A percentile compares a stretch with the other conserved stretches of the same genome.
Conservation (phyloP, 257 asterid genomes). For the Henckelia pumila region DNA sequence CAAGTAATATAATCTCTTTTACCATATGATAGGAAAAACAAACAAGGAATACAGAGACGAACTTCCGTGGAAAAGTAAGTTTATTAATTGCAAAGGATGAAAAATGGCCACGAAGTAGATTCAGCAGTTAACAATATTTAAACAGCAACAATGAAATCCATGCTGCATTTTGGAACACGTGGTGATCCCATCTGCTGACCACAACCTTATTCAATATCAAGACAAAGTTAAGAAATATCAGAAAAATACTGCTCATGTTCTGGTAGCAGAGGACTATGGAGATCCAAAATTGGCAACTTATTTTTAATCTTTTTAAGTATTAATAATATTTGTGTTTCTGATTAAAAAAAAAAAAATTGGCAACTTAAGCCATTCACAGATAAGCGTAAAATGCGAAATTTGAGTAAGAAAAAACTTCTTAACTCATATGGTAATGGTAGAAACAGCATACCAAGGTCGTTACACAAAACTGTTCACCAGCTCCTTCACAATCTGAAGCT, state of each 20-base stretch:
- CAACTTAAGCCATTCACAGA: conserved; percentile 20
- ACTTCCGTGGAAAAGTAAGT: neutral
- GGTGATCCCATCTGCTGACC: neutral
- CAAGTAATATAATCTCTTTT: neutral
- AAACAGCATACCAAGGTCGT: conserved; percentile 86
- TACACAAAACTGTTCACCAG: conserved; percentile 98
- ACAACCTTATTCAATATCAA: conserved; percentile 15
- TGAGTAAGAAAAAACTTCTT: conserved; percentile 13
- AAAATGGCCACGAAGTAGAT: conserved; percentile 11
- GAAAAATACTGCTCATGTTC: neutral
- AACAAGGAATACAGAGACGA: neutral
- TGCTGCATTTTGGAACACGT: neutral
- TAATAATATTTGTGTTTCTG: too few relatives aligned
- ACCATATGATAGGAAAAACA: neutral
- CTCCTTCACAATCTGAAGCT: conserved; percentile 99
- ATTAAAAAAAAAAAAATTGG: too few relatives aligned
- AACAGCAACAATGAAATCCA: neutral
- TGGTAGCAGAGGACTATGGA: conserved; percentile 4
- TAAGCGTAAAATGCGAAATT: conserved; percentile 23
- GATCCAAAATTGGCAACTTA: conserved; percentile 19
- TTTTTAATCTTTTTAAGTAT: too few relatives aligned
- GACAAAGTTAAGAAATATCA: conserved; percentile 12
- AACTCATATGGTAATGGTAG: conserved; percentile 4
- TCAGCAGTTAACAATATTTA: conserved; percentile 13
- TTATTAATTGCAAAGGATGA: neutral